Conservation (phyloP, 176 grass and related monocot genomes). For the Paspalum vaginatum region DNA sequence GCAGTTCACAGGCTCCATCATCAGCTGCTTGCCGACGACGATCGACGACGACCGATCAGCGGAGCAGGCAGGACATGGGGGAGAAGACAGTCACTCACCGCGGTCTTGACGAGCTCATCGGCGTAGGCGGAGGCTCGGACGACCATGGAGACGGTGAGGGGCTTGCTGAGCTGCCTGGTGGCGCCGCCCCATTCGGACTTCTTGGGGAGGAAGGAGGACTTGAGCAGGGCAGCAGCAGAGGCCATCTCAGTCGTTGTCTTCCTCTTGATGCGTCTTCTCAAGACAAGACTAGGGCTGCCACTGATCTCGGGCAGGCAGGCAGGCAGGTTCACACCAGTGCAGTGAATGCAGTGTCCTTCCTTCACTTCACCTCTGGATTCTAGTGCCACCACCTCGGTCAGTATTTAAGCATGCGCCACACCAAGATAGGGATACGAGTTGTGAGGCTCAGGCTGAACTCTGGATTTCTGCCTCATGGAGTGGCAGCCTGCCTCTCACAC, state of each 20-base stretch:
- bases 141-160: constrained; percentile 53
- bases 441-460: constrained; percentile 67
- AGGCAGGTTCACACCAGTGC: too few species aligned
- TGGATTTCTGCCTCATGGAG: constrained; percentile 35
- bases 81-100: constrained; percentile 43
- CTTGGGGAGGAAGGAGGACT: constrained; percentile 93
- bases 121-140: constrained; percentile 80
- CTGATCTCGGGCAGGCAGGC: too few species aligned
- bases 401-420: too few species aligned
- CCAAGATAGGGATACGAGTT: constrained; percentile 58
- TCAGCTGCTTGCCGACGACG: too few species aligned
- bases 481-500: constrained; percentile 37
- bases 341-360: too few species aligned
- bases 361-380: too few species aligned
- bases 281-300: background rate
- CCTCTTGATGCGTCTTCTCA: background rate
- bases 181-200: constrained; percentile 64
- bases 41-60: too few species aligned
- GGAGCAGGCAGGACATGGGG: too few species aligned
- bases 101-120: constrained; percentile 94
- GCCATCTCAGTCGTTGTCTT: constrained; percentile 45
- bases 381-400: too few species aligned
- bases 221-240: constrained; percentile 74
- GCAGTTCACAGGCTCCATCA: too few species aligned
- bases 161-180: constrained; percentile 24